A percentile compares a stretch with the other conserved stretches of the same genome.
Evolutionary conservation across 139 green algal genomes (phyloP).

Genomic region (Pleodorina starrii): DNA sequence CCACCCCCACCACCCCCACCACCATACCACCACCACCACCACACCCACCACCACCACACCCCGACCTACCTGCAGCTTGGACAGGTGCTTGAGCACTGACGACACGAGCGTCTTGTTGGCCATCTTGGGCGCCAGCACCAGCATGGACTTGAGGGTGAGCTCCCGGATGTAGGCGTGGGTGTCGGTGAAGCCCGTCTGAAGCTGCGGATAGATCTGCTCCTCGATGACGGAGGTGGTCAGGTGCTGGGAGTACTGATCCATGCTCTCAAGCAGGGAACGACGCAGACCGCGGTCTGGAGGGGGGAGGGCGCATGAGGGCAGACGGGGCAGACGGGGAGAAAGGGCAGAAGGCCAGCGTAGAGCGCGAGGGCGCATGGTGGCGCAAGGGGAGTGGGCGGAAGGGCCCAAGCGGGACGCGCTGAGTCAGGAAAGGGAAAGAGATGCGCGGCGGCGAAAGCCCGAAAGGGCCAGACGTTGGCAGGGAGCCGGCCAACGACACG

Average conservation of each 20-base stretch:
- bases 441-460: too few relatives aligned
- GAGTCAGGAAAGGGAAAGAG: too few relatives aligned
- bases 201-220: slow-evolving; percentile 88
- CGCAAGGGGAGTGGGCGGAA: too few relatives aligned
- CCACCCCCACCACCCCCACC: too few relatives aligned
- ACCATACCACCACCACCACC: too few relatives aligned
- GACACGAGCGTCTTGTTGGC: slow-evolving; percentile 88
- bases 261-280: slow-evolving; percentile 90
- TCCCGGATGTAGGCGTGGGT: slow-evolving; percentile 94
- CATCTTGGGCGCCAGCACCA: slow-evolving; percentile 93
- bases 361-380: too few relatives aligned
- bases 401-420: too few relatives aligned
- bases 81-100: slow-evolving; percentile 95
- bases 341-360: too few relatives aligned
- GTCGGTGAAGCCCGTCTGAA: slow-evolving; percentile 90
- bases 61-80: slow-evolving; percentile 94
- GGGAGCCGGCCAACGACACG: too few relatives aligned
- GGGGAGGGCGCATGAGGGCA: background rate
- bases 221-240: slow-evolving; percentile 81
- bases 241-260: slow-evolving; percentile 79
- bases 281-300: slow-evolving; percentile 85
- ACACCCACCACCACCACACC: too few relatives aligned
- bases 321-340: too few relatives aligned
- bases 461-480: too few relatives aligned
- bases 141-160: slow-evolving; percentile 96